Evolutionary conservation across 1,284 basidiomycete genomes (phyloP).

Genomic region (Cystobasidium sp.): DNA sequence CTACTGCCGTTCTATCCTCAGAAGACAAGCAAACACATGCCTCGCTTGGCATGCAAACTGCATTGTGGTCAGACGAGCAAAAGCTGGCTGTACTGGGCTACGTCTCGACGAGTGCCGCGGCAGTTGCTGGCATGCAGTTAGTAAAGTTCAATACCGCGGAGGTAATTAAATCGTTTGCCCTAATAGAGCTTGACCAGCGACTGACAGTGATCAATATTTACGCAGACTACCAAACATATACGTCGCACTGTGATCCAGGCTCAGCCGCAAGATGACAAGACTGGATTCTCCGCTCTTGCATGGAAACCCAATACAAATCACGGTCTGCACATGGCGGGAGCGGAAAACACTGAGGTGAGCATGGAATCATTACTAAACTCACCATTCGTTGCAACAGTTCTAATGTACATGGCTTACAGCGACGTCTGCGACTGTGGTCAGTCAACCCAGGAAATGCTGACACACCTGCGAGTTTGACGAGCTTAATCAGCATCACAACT

Average conservation of each 20-base stretch:
- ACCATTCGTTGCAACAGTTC: not conserved
- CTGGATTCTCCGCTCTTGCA: constrained; percentile 4
- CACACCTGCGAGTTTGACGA: not conserved
- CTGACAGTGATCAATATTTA: not conserved
- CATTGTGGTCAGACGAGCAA: constrained; percentile 24
- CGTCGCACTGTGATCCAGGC: not conserved
- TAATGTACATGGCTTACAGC: not conserved
- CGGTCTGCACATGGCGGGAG: not conserved
- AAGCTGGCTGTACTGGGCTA: constrained; percentile 18
- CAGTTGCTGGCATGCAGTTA: not conserved
- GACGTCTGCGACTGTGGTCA: not conserved
- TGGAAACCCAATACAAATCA: not conserved
- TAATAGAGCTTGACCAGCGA: not conserved
- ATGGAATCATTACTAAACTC: not conserved
- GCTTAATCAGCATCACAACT: not conserved
- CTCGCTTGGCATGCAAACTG: constrained; percentile 16
- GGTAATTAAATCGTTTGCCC: not conserved
- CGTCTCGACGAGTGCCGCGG: not conserved
- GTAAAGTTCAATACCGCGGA: not conserved
- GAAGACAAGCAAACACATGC: not conserved
- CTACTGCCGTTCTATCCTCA: not conserved
- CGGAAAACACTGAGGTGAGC: constrained; percentile 13
- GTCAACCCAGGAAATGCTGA: not conserved
- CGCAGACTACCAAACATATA: not conserved
- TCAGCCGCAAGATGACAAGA: not conserved